Evolutionary conservation across 2,329 filamentous ascomycete species (phyloP).

Genomic region (Trichoderma sp.): DNA sequence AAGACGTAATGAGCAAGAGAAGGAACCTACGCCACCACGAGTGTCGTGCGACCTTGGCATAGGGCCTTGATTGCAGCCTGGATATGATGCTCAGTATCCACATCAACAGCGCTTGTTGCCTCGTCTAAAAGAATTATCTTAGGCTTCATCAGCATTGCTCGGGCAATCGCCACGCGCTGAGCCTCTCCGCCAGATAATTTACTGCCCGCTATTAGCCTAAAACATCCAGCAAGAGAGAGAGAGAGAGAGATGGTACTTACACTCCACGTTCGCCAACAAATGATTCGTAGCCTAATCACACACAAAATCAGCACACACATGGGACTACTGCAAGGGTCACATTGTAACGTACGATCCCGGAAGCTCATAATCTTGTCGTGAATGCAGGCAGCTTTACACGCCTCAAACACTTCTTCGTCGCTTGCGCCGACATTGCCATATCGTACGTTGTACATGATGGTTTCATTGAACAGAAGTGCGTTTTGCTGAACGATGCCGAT

Average conservation of each 20-base stretch:
- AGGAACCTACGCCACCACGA: slow-evolving; percentile 58
- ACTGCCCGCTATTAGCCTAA: slow-evolving; percentile 32
- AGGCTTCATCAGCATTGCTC: slow-evolving; percentile 69
- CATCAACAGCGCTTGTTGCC: slow-evolving; percentile 73
- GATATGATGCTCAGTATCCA: slow-evolving; percentile 65
- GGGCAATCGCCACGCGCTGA: slow-evolving; percentile 64
- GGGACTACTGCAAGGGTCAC: background rate
- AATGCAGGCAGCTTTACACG: slow-evolving; percentile 54
- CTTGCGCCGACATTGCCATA: slow-evolving; percentile 54
- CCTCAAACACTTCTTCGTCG: slow-evolving; percentile 53
- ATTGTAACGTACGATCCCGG: slow-evolving; percentile 40
- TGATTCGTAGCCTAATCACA: slow-evolving; percentile 44
- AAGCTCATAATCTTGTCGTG: slow-evolving; percentile 57
- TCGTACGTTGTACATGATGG: slow-evolving; percentile 57
- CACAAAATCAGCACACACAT: background rate
- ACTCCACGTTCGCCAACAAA: slow-evolving; percentile 51
- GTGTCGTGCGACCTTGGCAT: slow-evolving; percentile 61
- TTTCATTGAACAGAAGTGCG: slow-evolving; percentile 55
- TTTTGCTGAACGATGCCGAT: slow-evolving; percentile 57
- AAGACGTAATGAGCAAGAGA: no score
- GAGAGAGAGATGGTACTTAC: slow-evolving; percentile 28
- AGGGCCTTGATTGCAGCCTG: slow-evolving; percentile 58
- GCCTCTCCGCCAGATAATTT: slow-evolving; percentile 65
- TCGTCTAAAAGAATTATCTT: slow-evolving; percentile 76
- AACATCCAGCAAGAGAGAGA: background rate